phyloP scores from a whole-genome alignment of 805 yeast genomes.

The Pichia eremophila region DNA sequence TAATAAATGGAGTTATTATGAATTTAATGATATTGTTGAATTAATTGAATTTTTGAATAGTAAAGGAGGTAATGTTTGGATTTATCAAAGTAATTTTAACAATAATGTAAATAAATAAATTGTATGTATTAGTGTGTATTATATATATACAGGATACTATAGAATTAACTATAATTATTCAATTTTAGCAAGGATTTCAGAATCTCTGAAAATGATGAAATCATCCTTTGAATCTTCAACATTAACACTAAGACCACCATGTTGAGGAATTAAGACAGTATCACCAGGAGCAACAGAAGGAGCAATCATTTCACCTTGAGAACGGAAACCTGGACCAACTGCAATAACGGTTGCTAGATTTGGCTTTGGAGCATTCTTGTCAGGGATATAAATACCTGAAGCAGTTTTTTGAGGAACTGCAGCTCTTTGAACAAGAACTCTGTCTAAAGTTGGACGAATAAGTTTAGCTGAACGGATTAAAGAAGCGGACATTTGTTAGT shows the following conservation, averaged over 20 bases:
- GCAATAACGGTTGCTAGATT: constrained; percentile 89
- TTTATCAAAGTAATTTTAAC: constrained; percentile 26
- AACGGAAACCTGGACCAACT: constrained; percentile 87
- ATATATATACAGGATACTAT: background rate
- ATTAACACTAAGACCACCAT: constrained; percentile 86
- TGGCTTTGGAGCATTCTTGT: constrained; percentile 89
- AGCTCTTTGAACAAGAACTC: constrained; percentile 90
- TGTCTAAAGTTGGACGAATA: constrained; percentile 87
- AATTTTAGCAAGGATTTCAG: constrained; percentile 91
- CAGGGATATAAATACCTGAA: constrained; percentile 89
- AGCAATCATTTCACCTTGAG: constrained; percentile 63
- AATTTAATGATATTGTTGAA: constrained; percentile 39
- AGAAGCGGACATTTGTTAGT: constrained; percentile 19
- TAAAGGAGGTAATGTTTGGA: too few relatives aligned
- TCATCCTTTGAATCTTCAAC: constrained; percentile 48
- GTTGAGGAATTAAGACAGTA: constrained; percentile 86
- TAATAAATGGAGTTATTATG: constrained; percentile 59
- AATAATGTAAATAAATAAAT: background rate
- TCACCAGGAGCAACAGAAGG: constrained; percentile 85
- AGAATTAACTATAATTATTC: constrained; percentile 36
- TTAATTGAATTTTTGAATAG: too few relatives aligned
- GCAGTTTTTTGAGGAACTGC: constrained; percentile 89
- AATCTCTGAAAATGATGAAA: constrained; percentile 65
- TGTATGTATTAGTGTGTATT: background rate
- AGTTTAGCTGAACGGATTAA: constrained; percentile 75